Evolutionary conservation across 2,329 filamentous ascomycete species (phyloP).

Genomic region (Fusarium decemcellulare): DNA sequence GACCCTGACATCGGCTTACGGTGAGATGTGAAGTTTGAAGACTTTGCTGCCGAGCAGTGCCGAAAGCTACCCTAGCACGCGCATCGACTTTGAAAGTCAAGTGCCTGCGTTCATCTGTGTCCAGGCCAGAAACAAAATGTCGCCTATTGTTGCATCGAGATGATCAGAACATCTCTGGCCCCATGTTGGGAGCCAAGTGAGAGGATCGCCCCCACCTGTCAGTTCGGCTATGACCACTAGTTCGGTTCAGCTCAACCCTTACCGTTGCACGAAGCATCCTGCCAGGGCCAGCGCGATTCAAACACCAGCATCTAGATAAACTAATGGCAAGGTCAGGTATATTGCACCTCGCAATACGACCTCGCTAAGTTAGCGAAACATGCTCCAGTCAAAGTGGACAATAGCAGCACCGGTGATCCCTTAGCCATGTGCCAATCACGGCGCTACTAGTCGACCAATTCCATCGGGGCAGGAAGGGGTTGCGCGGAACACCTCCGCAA

Average conservation of each 20-base stretch:
- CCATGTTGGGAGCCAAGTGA: constrained; percentile 25
- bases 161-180: constrained; percentile 17
- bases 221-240: constrained; percentile 42
- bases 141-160: constrained; percentile 29
- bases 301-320: constrained; percentile 4
- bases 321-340: constrained; percentile 8
- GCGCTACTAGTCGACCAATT: background rate
- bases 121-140: constrained; percentile 13
- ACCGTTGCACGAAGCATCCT: constrained; percentile 10
- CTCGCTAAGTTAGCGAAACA: constrained; percentile 11
- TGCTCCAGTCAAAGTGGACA: constrained; percentile 8
- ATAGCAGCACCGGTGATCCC: constrained; percentile 10
- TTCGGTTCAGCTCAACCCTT: constrained; percentile 32
- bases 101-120: constrained; percentile 16
- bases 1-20: too few species aligned
- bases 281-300: constrained; percentile 20
- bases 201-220: constrained; percentile 33
- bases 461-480: background rate
- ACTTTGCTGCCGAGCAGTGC: background rate
- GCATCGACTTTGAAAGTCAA: constrained; percentile 9
- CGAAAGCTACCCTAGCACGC: constrained; percentile 30
- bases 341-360: constrained; percentile 10
- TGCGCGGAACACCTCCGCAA: constrained; percentile 9
- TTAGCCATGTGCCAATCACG: background rate
- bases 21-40: too few species aligned